These are phyloP conservation scores for Talaromyces islandicus DNA, from an alignment of 2,329 filamentous ascomycete species.

Conservation along the genomic window DNA sequence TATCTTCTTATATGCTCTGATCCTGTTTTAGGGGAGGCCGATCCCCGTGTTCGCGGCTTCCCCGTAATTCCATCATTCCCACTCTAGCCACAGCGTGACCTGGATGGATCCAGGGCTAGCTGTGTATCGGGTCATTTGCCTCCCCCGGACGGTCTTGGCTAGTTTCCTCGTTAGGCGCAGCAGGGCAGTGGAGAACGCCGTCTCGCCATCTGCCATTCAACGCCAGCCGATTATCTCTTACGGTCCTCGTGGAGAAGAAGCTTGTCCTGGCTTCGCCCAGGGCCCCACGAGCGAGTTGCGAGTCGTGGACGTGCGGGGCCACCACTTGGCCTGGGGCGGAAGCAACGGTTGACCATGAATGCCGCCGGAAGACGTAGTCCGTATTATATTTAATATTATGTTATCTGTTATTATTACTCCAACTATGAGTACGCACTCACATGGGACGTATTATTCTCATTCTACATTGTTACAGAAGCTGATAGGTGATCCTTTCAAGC, in stretches of 20 bases:
- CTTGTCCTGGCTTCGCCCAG: not conserved
- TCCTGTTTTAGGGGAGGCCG: not conserved
- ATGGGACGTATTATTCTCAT: not conserved
- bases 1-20: conserved; percentile 4
- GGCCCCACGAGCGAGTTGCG: not conserved
- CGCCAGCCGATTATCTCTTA: not conserved
- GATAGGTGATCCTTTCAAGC: not conserved
- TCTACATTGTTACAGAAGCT: not conserved
- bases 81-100: conserved; percentile 1
- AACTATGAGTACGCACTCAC: too few relatives aligned
- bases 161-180: not conserved
- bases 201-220: not conserved
- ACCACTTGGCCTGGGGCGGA: not conserved
- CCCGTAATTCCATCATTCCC: not conserved
- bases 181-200: not conserved
- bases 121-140: not conserved
- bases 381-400: not conserved
- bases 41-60: not conserved
- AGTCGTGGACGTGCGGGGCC: not conserved
- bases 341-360: not conserved
- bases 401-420: not conserved
- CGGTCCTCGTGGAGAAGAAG: not conserved
- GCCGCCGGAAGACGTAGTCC: not conserved
- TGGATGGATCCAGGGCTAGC: not conserved
- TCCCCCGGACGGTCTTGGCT: not conserved